Conservation (phyloP, 352 stramenopile genomes). For the Phytophthora foliorum region DNA sequence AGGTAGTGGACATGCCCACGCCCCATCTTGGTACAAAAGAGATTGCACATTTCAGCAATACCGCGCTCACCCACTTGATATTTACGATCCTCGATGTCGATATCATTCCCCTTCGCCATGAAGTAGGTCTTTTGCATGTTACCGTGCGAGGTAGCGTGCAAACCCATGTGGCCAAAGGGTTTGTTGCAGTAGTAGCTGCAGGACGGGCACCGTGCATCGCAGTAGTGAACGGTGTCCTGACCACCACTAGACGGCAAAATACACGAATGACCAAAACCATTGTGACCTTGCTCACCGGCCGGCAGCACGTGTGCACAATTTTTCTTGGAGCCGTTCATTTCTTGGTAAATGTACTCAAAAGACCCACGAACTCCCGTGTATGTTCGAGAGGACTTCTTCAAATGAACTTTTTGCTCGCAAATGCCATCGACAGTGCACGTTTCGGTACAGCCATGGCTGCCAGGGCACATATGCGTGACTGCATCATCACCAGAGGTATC, state of each 20-base stretch:
- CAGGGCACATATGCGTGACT: constrained; percentile 56
- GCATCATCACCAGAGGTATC: not conserved
- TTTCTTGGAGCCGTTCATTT: constrained; percentile 78
- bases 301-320: constrained; percentile 49
- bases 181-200: constrained; percentile 79
- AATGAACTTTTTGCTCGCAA: constrained; percentile 67
- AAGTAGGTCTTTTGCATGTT: constrained; percentile 83
- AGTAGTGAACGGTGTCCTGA: constrained; percentile 57
- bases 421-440: constrained; percentile 61
- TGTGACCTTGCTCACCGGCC: constrained; percentile 45
- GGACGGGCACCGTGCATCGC: constrained; percentile 56
- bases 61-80: constrained; percentile 46
- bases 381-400: constrained; percentile 60
- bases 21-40: constrained; percentile 52
- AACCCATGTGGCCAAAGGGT: constrained; percentile 50
- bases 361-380: constrained; percentile 53
- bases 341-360: constrained; percentile 71
- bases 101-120: constrained; percentile 53
- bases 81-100: constrained; percentile 56
- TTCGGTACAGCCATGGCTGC: constrained; percentile 51
- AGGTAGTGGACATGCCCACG: constrained; percentile 49
- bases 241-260: constrained; percentile 17
- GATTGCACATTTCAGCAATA: constrained; percentile 56
- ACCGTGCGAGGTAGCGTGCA: constrained; percentile 66
- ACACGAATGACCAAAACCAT: constrained; percentile 49